Evolutionary conservation across 495 filamentous ascomycete genomes (phyloP).

Genomic region (Xylaria curta): DNA sequence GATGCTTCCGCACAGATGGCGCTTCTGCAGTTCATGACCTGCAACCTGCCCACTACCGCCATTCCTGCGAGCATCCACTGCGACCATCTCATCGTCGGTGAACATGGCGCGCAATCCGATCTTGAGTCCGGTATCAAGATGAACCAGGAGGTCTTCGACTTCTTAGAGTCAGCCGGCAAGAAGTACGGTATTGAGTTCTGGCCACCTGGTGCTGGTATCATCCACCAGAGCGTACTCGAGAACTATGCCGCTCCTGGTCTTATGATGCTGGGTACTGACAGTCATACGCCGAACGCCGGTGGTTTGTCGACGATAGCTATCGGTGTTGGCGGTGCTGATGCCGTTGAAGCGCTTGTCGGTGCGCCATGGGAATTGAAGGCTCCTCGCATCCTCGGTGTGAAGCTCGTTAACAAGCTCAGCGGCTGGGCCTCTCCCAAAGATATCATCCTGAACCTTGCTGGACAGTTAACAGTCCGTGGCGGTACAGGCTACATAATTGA

Average conservation of each 20-base stretch:
- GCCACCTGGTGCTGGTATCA: constrained; percentile 98
- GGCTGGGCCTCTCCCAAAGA: constrained; percentile 97
- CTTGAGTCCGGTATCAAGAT: constrained; percentile 84
- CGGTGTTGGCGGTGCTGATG: constrained; percentile 96
- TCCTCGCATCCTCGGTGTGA: constrained; percentile 85
- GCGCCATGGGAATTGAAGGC: constrained; percentile 98
- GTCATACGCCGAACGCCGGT: constrained; percentile 95
- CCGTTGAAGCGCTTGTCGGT: constrained; percentile 94
- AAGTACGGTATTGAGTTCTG: constrained; percentile 99
- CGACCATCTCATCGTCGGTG: constrained; percentile 98
- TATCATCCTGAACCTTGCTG: constrained; percentile 88
- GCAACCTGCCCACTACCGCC: constrained; percentile 86
- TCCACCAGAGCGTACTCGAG: constrained; percentile 97
- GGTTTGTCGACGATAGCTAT: constrained; percentile 94
- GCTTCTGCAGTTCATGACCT: constrained; percentile 97
- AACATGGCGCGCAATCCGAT: constrained; percentile 87
- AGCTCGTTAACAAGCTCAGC: constrained; percentile 79
- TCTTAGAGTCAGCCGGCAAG: constrained; percentile 90
- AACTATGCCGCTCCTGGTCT: constrained; percentile 97
- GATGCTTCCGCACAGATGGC: constrained; percentile 99
- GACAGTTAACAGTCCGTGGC: constrained; percentile 88
- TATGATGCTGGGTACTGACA: constrained; percentile 99
- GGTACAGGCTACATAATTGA: constrained; percentile 95
- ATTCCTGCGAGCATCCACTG: constrained; percentile 98
- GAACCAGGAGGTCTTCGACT: constrained; percentile 98